Evolutionary conservation across 225 moss, liverwort and hornwort species (phyloP).

Genomic region (Polytrichum formosum): DNA sequence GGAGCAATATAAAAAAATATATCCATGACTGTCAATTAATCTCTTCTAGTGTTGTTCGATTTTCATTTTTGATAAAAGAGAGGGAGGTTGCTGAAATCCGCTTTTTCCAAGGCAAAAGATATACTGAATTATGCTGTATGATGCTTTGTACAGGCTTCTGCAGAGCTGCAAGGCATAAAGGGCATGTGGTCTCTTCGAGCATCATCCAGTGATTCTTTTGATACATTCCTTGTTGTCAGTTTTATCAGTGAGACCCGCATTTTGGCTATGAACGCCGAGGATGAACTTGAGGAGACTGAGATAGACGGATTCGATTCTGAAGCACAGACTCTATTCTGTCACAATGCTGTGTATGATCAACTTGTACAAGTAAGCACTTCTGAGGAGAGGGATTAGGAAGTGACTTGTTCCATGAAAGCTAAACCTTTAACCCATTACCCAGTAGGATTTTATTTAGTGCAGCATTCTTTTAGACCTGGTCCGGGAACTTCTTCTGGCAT

Average conservation of each 20-base stretch:
- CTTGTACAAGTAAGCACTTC: conserved; percentile 68
- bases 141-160: conserved; percentile 68
- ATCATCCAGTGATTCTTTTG: conserved; percentile 84
- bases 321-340: conserved; percentile 97
- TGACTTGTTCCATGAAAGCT: not conserved
- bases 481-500: not conserved
- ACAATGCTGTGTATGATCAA: conserved; percentile 90
- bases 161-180: conserved; percentile 97
- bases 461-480: too few species aligned
- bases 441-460: too few species aligned
- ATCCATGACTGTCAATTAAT: too few species aligned
- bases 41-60: too few species aligned
- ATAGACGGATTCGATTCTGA: conserved; percentile 98
- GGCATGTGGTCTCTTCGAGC: conserved; percentile 99
- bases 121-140: too few species aligned
- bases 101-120: too few species aligned
- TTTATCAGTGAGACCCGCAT: conserved; percentile 99
- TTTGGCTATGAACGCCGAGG: conserved; percentile 97
- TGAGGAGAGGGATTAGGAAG: too few species aligned
- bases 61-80: too few species aligned
- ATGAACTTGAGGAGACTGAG: conserved; percentile 98
- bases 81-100: too few species aligned
- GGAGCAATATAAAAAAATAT: too few species aligned
- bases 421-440: too few species aligned
- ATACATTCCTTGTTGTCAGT: conserved; percentile 94